Conservation (phyloP, 1,139 yeast species). For the Candida freyschussii region DNA sequence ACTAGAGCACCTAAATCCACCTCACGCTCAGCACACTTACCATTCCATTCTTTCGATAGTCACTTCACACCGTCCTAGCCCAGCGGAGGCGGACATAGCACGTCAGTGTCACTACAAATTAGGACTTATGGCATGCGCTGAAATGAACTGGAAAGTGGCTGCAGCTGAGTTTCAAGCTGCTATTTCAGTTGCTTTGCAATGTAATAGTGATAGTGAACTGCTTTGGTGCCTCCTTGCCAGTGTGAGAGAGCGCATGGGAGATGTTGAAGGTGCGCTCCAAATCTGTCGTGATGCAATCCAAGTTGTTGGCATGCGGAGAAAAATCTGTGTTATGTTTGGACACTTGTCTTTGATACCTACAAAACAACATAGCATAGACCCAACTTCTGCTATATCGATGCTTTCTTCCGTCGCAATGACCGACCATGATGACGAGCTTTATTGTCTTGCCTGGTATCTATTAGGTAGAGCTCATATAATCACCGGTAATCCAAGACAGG, state of each 20-base stretch:
- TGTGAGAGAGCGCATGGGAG: slow-evolving; percentile 46
- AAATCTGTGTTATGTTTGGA: slow-evolving; percentile 41
- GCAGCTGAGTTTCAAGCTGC: slow-evolving; percentile 46
- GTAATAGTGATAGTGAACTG: slow-evolving; percentile 10
- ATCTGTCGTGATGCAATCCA: slow-evolving; percentile 45
- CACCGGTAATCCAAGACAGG: slow-evolving; percentile 43
- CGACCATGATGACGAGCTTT: slow-evolving; percentile 31
- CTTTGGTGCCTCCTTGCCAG: slow-evolving; percentile 50
- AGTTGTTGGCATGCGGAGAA: slow-evolving; percentile 42
- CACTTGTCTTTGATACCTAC: slow-evolving; percentile 35
- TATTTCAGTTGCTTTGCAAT: slow-evolving; percentile 38
- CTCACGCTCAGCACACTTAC: slow-evolving; percentile 44
- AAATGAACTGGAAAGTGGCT: slow-evolving; percentile 43
- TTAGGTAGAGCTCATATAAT: slow-evolving; percentile 49
- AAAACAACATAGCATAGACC: slow-evolving; percentile 25
- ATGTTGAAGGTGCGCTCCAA: slow-evolving; percentile 42
- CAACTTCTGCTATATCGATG: slow-evolving; percentile 34
- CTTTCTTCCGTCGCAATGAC: slow-evolving; percentile 22
- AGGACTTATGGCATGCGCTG: slow-evolving; percentile 49
- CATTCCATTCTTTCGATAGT: slow-evolving; percentile 40
- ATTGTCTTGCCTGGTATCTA: slow-evolving; percentile 51
- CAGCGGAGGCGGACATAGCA: slow-evolving; percentile 35
- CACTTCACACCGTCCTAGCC: slow-evolving; percentile 29
- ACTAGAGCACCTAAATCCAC: slow-evolving; percentile 37
- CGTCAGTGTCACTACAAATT: slow-evolving; percentile 50